A percentile compares a stretch with the other conserved stretches of the same genome.
Evolutionary conservation across 2,329 filamentous ascomycete genomes (phyloP).

Genomic region (Davidsoniella neocaledoniae): DNA sequence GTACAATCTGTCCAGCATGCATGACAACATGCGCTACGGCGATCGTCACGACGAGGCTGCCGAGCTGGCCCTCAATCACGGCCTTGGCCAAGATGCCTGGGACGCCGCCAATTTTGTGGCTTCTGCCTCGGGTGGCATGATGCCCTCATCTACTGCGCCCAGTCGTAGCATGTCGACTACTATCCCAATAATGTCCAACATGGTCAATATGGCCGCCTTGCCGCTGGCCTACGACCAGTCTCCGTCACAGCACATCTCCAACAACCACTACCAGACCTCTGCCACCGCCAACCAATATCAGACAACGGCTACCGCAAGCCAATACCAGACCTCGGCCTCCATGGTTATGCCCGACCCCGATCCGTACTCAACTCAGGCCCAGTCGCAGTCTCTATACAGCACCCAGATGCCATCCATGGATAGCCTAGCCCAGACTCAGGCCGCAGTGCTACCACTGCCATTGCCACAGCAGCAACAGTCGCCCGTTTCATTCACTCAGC

Average conservation of each 20-base stretch:
- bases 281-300: not conserved
- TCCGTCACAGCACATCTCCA: not conserved
- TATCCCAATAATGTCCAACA: constrained; percentile 4
- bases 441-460: too few relatives aligned
- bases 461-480: too few relatives aligned
- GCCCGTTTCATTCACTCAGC: not conserved
- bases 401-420: constrained; percentile 3
- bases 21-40: constrained; percentile 2
- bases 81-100: not conserved
- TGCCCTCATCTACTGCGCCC: not conserved
- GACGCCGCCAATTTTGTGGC: not conserved
- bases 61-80: constrained; percentile 1
- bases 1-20: not conserved
- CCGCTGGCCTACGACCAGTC: not conserved
- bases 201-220: not conserved
- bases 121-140: not conserved
- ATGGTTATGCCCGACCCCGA: too few relatives aligned
- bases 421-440: too few relatives aligned
- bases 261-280: constrained; percentile 4
- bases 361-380: not conserved
- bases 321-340: not conserved
- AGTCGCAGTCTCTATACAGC: not conserved
- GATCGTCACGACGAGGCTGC: not conserved
- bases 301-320: not conserved
- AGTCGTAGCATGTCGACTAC: constrained; percentile 1